Base-by-base conservation (phyloP, 768 basidiomycete genomes). In the Leccinum longicurvipes region DNA sequence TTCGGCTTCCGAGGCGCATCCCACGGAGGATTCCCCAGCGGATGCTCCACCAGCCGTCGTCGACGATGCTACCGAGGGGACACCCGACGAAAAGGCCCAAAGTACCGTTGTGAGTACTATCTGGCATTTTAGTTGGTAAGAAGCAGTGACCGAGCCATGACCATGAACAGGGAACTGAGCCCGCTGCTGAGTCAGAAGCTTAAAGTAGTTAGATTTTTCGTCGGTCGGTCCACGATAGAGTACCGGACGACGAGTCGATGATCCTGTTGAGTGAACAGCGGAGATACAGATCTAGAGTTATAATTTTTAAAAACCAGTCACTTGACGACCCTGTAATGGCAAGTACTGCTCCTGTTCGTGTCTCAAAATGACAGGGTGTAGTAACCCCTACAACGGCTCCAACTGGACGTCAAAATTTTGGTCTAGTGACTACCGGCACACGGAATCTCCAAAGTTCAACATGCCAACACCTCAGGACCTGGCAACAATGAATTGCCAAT, bases 71-170 rank as follows among this genome's bases (percentile, higher is more conserved):
- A 23, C 44, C n/a, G 55, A 41, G 4, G 45, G 47, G 28, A 57
- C 48, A 15, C 53, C 24, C 28, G 55, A 59, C 15, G 57, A 58
- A 42, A 59, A 53, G 24, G 29, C 19, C 1, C 42, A 54, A 39
- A 25, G 49, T 19, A 41, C 54, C n/a, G 39, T 42, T 19, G 67
- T 71, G 21, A 62, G 69, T 60, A 21, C 19, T 19, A 19, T 36
- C 21, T 39, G 12, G 10, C 24, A 31, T 41, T 55, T n/a, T 55
- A n/a, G 19, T 14, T 36, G 23, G 41, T 31, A 7, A 9, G 29
- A 34, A 15, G 21, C 6, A 17, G 4, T 68, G 52, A 66, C 50
- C 17, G 31, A 55, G 46, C 23, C 8, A 53, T 47, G 25, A 28
- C 9, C 32, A 42, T 55, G 31, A 45, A 17, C 39, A 52, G 24